phyloP scores from a whole-genome alignment of 768 basidiomycete species.

The Boletus insuetus region DNA sequence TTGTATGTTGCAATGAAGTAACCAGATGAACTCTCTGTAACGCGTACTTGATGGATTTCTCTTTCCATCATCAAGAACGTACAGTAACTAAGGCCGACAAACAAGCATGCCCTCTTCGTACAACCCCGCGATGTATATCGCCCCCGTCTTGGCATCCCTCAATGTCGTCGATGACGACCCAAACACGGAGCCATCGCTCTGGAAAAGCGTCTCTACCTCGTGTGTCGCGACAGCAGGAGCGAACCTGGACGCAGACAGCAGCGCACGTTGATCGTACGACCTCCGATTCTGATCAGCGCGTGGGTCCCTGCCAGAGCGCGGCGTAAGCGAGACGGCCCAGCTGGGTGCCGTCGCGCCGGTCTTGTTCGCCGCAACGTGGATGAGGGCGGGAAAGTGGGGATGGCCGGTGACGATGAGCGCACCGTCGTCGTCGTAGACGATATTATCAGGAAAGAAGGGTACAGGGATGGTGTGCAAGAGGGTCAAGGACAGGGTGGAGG shows the following conservation, averaged over 20 bases:
- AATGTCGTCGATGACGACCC: slow-evolving; percentile 52
- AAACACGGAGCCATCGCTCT: slow-evolving; percentile 66
- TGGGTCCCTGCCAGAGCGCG: no score
- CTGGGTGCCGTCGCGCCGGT: slow-evolving; percentile 45
- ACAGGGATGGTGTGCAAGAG: slow-evolving; percentile 39
- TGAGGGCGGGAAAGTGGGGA: slow-evolving; percentile 56
- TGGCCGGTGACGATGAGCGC: slow-evolving; percentile 62
- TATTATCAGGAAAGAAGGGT: slow-evolving; percentile 64
- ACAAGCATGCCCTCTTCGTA: slow-evolving; percentile 56
- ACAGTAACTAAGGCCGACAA: slow-evolving; percentile 35
- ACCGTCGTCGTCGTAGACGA: slow-evolving; percentile 48
- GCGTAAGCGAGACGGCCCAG: slow-evolving; percentile 44
- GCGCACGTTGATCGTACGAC: slow-evolving; percentile 43
- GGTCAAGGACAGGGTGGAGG: slow-evolving; percentile 27
- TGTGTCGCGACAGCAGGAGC: slow-evolving; percentile 36
- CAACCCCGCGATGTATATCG: slow-evolving; percentile 54
- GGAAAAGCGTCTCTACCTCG: slow-evolving; percentile 63
- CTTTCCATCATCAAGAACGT: background rate
- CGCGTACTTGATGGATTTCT: background rate
- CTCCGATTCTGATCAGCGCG: no score
- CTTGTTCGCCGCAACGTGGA: slow-evolving; percentile 43
- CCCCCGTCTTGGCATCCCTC: slow-evolving; percentile 46
- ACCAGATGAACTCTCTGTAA: no score
- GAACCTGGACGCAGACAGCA: slow-evolving; percentile 45
- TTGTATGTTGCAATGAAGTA: slow-evolving; percentile 11